These are phyloP conservation scores for Penicillium waksmanii DNA, from an alignment of 495 filamentous ascomycete genomes.

Conservation along the genomic window DNA sequence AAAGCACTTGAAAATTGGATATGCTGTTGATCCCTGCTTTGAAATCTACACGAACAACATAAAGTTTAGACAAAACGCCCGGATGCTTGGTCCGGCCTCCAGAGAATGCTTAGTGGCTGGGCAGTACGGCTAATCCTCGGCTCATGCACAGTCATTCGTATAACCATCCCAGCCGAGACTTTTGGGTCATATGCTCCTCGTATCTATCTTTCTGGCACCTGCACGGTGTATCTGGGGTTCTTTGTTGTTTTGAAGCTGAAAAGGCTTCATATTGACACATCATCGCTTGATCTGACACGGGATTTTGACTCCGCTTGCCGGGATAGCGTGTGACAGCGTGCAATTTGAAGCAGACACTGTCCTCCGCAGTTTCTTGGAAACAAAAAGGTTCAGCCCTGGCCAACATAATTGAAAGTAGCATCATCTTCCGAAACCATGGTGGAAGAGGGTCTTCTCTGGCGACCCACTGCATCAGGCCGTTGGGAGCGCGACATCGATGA, in stretches of 20 bases:
- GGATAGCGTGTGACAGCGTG: background rate
- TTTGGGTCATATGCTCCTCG: background rate
- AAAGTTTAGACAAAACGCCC: background rate
- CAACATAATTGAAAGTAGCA: background rate
- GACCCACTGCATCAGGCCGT: constrained; percentile 6
- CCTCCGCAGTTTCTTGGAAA: background rate
- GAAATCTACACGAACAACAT: too few species aligned
- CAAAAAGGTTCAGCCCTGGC: background rate
- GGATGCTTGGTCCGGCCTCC: background rate
- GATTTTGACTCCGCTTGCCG: background rate
- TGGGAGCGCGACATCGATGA: constrained; percentile 52
- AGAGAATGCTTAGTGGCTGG: background rate
- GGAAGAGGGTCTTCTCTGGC: constrained; percentile 2
- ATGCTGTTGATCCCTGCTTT: too few species aligned
- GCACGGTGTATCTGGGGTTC: too few species aligned
- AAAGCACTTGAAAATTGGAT: background rate
- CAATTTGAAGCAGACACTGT: background rate
- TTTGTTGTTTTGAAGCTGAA: background rate
- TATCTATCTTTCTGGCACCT: background rate
- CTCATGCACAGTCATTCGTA: constrained; percentile 2
- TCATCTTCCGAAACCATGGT: background rate
- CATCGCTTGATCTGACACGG: background rate
- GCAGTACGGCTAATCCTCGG: background rate
- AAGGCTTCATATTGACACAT: background rate
- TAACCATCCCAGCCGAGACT: background rate